Base-by-base conservation (phyloP, 163 green algal genomes). In the Coccomyxa subellipsoidea region DNA sequence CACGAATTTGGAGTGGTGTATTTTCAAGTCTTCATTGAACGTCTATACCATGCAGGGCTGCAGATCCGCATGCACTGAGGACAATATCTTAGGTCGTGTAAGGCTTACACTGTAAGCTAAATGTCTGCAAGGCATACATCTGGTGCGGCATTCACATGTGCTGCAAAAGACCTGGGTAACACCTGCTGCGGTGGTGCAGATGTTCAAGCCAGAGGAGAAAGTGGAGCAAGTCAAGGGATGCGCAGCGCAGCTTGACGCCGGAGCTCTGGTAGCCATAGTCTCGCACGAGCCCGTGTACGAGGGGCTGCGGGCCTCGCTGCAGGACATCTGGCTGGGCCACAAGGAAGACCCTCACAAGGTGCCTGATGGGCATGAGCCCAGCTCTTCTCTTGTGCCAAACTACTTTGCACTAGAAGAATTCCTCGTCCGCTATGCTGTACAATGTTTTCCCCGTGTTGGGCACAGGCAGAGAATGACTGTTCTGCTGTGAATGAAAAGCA, bases 311-410 rank as follows among this genome's bases (percentile, higher is more conserved):
- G 73, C 37, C 15, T 36, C 25, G 18, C 18, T 66, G 37, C 73
- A 36, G 36, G 73, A 79, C 73, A 37, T 79, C 73, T 79, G 73
- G 73, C 37, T 27, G 0, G 73, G 73, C 37, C 73, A 79, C 73
- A 79, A 79, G 73, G 73, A 79, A 37, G 73, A 79, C 38, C 37
- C 73, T 15, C 73, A 38, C 37, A 79, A 79, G 73, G 73, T 59
- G 2, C 35, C 47, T n/a, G n/a, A n/a, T n/a, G n/a, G n/a, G n/a
- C n/a, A n/a, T n/a, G n/a, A n/a, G n/a, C n/a, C n/a, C n/a, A n/a
- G n/a, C n/a, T n/a, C n/a, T n/a, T n/a, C n/a, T n/a, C n/a, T n/a
- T n/a, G n/a, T n/a, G n/a, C n/a, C n/a, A n/a, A n/a, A n/a, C n/a
- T n/a, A n/a, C n/a, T n/a, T n/a, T n/a, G n/a, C n/a, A n/a, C n/a